Evolutionary conservation across 2,329 filamentous ascomycete species (phyloP).

Genomic region (Penicillium sp.): DNA sequence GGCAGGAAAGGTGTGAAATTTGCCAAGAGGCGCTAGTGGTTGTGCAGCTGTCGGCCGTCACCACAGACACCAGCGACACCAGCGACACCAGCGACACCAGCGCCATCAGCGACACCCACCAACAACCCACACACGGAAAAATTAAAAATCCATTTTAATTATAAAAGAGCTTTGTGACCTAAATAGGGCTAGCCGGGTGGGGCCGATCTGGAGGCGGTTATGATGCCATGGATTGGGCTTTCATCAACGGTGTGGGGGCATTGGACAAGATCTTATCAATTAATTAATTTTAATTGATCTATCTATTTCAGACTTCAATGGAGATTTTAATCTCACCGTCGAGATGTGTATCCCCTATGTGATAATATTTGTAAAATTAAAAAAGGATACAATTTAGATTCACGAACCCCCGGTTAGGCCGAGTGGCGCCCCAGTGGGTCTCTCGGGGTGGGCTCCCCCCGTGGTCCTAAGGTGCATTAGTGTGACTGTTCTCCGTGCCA

Average conservation of each 20-base stretch:
- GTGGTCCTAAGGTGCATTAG: conserved; percentile 25
- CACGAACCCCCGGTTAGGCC: conserved; percentile 20
- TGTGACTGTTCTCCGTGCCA: conserved; percentile 26
- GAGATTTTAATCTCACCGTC: too few species aligned
- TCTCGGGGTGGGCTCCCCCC: conserved; percentile 20
- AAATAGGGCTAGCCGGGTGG: conserved; percentile 22
- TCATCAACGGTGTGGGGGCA: conserved; percentile 7
- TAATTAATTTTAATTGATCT: neutral
- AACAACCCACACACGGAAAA: conserved; percentile 1
- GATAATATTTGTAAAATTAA: neutral
- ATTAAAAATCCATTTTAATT: neutral
- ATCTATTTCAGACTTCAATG: neutral
- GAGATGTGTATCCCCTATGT: too few species aligned
- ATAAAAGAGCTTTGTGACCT: conserved; percentile 14
- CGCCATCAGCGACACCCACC: conserved; percentile 3
- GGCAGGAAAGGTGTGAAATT: conserved; percentile 28
- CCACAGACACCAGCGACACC: conserved; percentile 11
- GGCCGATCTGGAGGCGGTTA: conserved; percentile 25
- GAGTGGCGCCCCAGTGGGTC: conserved; percentile 25
- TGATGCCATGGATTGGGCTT: conserved; percentile 9
- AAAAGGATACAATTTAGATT: neutral
- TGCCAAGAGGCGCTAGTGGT: conserved; percentile 28
- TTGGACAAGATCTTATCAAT: neutral
- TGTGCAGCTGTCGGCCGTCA: conserved; percentile 25
- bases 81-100: conserved; percentile 8